These are phyloP conservation scores for Podospora tetraspora DNA, from an alignment of 495 filamentous ascomycete genomes.

Conservation along the genomic window DNA sequence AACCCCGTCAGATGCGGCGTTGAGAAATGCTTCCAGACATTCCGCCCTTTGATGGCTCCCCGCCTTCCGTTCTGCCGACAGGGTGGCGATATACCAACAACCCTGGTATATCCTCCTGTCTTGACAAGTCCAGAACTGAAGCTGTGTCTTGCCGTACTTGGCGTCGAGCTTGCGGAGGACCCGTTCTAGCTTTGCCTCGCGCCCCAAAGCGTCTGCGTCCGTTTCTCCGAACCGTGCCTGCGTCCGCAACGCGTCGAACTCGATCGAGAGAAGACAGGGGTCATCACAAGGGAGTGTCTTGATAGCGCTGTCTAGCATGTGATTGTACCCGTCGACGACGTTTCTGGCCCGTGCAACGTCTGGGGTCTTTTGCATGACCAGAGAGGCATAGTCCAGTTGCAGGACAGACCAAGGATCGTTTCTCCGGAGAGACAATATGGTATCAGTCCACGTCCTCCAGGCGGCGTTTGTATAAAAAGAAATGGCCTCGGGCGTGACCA, in stretches of 20 bases:
- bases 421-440: not conserved
- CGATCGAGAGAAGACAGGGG: not conserved
- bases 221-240: conserved; percentile 4
- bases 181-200: not conserved
- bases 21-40: conserved; percentile 4
- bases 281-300: not conserved
- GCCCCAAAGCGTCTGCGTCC: not conserved
- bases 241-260: conserved; percentile 12
- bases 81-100: conserved; percentile 1
- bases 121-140: not conserved
- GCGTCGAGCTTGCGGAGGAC: not conserved
- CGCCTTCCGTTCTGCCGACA: not conserved
- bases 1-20: conserved; percentile 8
- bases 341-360: not conserved
- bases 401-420: not conserved
- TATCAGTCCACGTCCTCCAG: not conserved
- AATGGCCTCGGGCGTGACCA: not conserved
- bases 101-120: conserved; percentile 14
- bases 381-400: not conserved
- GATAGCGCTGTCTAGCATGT: not conserved
- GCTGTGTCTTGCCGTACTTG: conserved; percentile 3
- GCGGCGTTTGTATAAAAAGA: conserved; percentile 5
- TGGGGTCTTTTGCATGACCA: not conserved
- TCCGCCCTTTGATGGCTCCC: not conserved
- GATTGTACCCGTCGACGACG: not conserved